Base-by-base conservation (phyloP, 1,284 basidiomycete genomes). In the Ustilago trichophora region DNA sequence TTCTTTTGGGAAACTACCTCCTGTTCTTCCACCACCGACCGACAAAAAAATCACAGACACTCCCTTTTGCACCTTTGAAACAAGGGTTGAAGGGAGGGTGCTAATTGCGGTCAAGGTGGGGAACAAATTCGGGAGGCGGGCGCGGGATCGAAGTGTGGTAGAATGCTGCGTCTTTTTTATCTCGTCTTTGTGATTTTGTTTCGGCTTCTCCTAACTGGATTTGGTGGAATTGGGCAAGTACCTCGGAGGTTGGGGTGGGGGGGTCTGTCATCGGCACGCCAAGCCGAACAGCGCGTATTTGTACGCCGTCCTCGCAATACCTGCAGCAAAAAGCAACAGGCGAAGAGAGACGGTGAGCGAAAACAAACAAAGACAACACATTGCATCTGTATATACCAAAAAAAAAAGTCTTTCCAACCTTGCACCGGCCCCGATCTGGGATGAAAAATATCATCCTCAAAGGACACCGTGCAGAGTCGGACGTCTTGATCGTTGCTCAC, bases 61-160 rank as follows among this genome's bases (percentile, higher is more conserved):
- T 43, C 41, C 26, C n/a, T 43, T 32, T 29, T 29, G 7, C 27
- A 7, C 13, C 27, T n/a, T n/a, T n/a, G n/a, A n/a, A n/a, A n/a
- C n/a, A n/a, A n/a, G n/a, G n/a, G n/a, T n/a, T n/a, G n/a, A n/a
- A n/a, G n/a, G n/a, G n/a, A n/a, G n/a, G n/a, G n/a, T n/a, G n/a
- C n/a, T n/a, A n/a, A n/a, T n/a, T n/a, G n/a, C n/a, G n/a, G n/a
- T 54, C 51, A 27, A 34, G 32, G 51, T 32, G 27, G 25, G 32
- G 37, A 8, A 13, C 10, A 37, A 21, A 31, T 6, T 1, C 11
- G 31, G 24, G 37, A 37, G 68, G 68, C 54, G 62, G 57, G 68
- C 62, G 34, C 33, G 35, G 42, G 68, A 71, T 71, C 68, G 68
- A 71, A 71, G 35, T 29, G 12, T 29, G 26, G 52, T 59, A 56